phyloP scores from a whole-genome alignment of 768 basidiomycete genomes.

The Lactifluus rugatus region DNA sequence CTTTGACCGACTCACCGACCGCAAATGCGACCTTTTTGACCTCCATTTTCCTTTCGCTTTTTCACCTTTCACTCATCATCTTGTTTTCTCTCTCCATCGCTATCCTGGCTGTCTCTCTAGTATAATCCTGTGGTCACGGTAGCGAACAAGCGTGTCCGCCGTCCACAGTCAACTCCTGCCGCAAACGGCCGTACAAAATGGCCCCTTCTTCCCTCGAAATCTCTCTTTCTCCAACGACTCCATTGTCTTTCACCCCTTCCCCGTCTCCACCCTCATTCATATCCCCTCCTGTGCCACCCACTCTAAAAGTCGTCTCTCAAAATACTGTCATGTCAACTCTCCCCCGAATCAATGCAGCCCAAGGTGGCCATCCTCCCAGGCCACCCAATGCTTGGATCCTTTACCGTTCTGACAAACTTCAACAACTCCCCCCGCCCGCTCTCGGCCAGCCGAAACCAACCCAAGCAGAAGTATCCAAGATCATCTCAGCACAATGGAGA shows the following conservation, averaged over 20 bases:
- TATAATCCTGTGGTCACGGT: neutral
- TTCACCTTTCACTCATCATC: neutral
- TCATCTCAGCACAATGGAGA: slow-evolving; percentile 34
- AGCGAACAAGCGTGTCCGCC: neutral
- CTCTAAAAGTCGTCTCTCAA: neutral
- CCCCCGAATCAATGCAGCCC: slow-evolving; percentile 1
- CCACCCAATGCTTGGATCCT: slow-evolving; percentile 45
- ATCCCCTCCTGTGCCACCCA: neutral
- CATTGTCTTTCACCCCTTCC: neutral
- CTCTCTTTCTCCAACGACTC: neutral
- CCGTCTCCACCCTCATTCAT: neutral
- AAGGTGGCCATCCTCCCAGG: slow-evolving; percentile 24
- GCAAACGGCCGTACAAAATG: slow-evolving; percentile 15
- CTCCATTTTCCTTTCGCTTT: neutral
- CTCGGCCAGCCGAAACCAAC: slow-evolving; percentile 24
- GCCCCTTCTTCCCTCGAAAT: neutral
- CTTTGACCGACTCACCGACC: neutral
- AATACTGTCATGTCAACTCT: slow-evolving; percentile 5
- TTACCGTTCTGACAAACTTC: slow-evolving; percentile 38
- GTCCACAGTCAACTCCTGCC: neutral
- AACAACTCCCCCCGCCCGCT: slow-evolving; percentile 24
- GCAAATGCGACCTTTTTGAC: neutral
- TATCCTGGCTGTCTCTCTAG: no score
- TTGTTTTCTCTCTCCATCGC: neutral
- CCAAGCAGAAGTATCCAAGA: slow-evolving; percentile 36